Evolutionary conservation across 805 yeast species (phyloP).

Genomic region (Jamesozyma hellenica): DNA sequence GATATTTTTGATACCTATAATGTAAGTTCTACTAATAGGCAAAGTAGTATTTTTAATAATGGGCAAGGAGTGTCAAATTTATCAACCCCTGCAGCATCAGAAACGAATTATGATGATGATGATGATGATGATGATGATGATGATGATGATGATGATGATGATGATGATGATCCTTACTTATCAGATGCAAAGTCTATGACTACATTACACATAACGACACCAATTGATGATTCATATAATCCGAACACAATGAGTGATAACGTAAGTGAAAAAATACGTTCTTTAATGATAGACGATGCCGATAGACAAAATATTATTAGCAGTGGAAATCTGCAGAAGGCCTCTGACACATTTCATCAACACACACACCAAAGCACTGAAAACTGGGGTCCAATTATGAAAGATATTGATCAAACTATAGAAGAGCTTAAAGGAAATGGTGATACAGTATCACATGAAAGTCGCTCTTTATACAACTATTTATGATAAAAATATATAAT

Average conservation of each 20-base stretch:
- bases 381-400: constrained; percentile 6
- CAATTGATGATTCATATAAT: not conserved
- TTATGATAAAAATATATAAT: not conserved
- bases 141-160: constrained; percentile 8
- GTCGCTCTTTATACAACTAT: not conserved
- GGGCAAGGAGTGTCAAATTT: no score
- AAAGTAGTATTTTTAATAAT: constrained; percentile 6
- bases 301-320: not conserved
- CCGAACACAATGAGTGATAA: not conserved
- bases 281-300: not conserved
- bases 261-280: not conserved
- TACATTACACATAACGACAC: constrained; percentile 8
- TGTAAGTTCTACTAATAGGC: constrained; percentile 1
- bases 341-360: not conserved
- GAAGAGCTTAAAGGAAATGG: constrained; percentile 5
- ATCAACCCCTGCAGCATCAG: no score
- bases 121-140: not conserved
- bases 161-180: not conserved
- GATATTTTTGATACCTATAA: no score
- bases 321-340: no score
- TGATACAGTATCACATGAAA: not conserved
- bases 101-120: no score
- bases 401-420: constrained; percentile 13
- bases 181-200: constrained; percentile 9
- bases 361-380: not conserved